Base-by-base conservation (phyloP, 2,329 filamentous ascomycete species). In the Pyrenochaeta sp. region DNA sequence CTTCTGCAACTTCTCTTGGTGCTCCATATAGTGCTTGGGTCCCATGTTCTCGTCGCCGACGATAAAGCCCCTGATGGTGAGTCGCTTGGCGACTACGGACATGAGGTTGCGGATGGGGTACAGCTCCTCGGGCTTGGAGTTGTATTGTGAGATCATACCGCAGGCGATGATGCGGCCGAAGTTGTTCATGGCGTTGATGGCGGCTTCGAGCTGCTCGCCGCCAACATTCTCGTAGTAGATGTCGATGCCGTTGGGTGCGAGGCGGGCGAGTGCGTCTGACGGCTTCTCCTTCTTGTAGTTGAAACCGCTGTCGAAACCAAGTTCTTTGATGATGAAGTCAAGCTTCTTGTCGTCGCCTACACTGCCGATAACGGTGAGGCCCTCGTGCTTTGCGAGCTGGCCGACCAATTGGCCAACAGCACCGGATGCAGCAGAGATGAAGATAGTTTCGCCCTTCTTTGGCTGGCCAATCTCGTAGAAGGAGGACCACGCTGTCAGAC, bases 231-330 rank as follows among this genome's bases (percentile, higher is more conserved):
- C 90, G 69, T 88, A 93, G 79, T 92, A 92, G 71, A 92, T 91
- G 68, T 96, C 91, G 57, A 96, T 83, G 4, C 91, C 91, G 11
- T 92, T 76, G 0, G 91, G 90, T 0, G 90, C 90, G 15, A 95
- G 82, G 52, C 90, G 83, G 60, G 81, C 76, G 50, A 96, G 81
- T 0, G 90, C 91, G 10, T 88, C 87, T 0, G 77, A 70, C 0
- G 90, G 83, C 63, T 83, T 85, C 79, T 95, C 90, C 63, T 85
- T 92, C 83, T 95, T 94, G 83, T 96, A 96, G 82, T 96, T 95
- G 79, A 94, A 95, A 7, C 87, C 91, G 14, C 75, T 83, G 67
- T 92, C 88, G 70, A 92, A 92, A 21, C 82, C 81, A 30, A 92
- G 82, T 43, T 90, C 86, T 49, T 89, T 86, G 50, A 75, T 79